These are phyloP conservation scores for Colletotrichum tanaceti DNA, from an alignment of 2,329 filamentous ascomycete species.

Conservation along the genomic window DNA sequence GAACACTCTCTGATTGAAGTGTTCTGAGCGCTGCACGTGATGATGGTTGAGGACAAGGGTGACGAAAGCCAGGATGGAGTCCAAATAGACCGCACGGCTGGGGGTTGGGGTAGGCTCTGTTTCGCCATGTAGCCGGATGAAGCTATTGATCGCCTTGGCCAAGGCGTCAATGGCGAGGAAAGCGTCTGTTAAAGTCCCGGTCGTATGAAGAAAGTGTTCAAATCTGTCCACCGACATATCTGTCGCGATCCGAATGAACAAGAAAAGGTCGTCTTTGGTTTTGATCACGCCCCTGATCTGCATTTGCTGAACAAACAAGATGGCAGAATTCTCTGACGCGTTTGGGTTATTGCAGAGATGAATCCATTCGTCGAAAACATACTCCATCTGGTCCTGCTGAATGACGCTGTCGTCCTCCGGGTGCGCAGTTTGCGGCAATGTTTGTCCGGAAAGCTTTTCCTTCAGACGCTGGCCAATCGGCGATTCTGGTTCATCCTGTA, in stretches of 20 bases:
- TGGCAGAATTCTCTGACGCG: constrained; percentile 76
- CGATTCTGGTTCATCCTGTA: constrained; percentile 76
- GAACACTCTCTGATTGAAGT: constrained; percentile 89
- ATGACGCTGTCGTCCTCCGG: constrained; percentile 8
- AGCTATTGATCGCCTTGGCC: constrained; percentile 80
- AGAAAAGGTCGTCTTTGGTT: constrained; percentile 78
- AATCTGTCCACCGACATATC: constrained; percentile 83
- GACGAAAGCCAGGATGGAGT: constrained; percentile 81
- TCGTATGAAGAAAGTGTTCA: constrained; percentile 75
- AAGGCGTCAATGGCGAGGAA: constrained; percentile 80
- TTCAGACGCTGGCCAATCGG: constrained; percentile 77
- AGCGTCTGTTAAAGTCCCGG: constrained; percentile 67
- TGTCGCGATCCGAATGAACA: constrained; percentile 84
- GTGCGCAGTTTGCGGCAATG: constrained; percentile 58
- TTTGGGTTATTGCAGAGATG: constrained; percentile 82
- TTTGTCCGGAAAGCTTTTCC: constrained; percentile 65
- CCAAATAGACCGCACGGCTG: constrained; percentile 77
- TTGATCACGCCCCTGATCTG: constrained; percentile 79
- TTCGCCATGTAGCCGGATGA: constrained; percentile 79
- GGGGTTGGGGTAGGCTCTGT: constrained; percentile 67
- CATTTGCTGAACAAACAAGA: constrained; percentile 86
- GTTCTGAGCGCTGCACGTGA: constrained; percentile 81
- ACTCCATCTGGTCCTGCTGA: constrained; percentile 87
- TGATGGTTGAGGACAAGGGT: constrained; percentile 88
- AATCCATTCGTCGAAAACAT: constrained; percentile 96